Conservation (phyloP, 176 grass and related monocot species). For the Saccharum officinarum region DNA sequence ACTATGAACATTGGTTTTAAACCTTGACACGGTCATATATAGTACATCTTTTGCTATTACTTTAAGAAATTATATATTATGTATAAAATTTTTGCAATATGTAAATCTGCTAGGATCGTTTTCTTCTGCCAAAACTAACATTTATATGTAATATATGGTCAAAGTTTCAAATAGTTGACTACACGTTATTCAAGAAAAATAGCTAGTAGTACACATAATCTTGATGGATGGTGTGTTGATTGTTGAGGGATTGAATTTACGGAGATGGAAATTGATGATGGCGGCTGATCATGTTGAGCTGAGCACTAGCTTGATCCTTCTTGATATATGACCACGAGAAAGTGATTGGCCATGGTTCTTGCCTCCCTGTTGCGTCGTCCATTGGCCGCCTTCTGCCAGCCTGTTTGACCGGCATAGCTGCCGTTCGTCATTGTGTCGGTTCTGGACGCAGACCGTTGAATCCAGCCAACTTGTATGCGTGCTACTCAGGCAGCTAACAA, state of each 20-base stretch:
- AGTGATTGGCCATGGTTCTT: not conserved
- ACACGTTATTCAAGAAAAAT: not conserved
- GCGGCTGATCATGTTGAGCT: not conserved
- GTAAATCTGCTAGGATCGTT: no score
- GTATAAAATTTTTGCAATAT: no score
- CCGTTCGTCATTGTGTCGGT: not conserved
- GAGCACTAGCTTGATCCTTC: not conserved
- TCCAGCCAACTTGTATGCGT: not conserved
- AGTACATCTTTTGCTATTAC: no score
- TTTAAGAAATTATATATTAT: no score
- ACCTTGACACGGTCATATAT: no score
- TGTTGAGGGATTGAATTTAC: not conserved
- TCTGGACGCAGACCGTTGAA: slow-evolving; percentile 21
- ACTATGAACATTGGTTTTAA: no score
- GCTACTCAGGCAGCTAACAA: not conserved
- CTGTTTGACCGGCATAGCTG: not conserved
- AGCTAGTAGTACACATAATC: not conserved
- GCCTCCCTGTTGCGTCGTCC: not conserved
- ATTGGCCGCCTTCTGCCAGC: not conserved
- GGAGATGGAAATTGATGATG: not conserved
- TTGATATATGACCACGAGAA: not conserved
- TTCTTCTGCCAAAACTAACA: no score
- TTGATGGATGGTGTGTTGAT: not conserved
- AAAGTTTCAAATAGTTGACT: not conserved
- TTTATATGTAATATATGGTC: no score